phyloP scores from a whole-genome alignment of 257 asterid species.

The Haberlea rhodopensis region DNA sequence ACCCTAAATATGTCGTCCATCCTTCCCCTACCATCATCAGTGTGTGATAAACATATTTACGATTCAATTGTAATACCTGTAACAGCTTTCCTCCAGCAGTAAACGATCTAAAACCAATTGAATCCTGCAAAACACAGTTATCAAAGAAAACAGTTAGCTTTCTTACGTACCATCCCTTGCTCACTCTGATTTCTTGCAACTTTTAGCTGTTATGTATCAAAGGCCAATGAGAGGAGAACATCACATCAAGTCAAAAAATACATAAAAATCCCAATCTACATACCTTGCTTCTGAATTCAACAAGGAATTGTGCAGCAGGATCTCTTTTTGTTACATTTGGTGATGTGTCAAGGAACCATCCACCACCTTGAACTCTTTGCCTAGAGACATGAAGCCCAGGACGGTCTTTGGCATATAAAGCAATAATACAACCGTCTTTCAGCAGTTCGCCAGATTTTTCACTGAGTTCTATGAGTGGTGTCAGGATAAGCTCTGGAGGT shows the following conservation, averaged over 20 bases:
- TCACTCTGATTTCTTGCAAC: conserved; percentile 7
- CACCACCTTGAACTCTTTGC: conserved; percentile 93
- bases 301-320: conserved; percentile 97
- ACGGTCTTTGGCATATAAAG: conserved; percentile 75
- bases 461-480: conserved; percentile 46
- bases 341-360: conserved; percentile 94
- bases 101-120: conserved; percentile 91
- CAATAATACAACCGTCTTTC: conserved; percentile 84
- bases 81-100: conserved; percentile 98
- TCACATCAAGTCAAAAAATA: conserved; percentile 7
- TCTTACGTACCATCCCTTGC: conserved; percentile 8
- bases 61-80: conserved; percentile 52
- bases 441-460: conserved; percentile 62
- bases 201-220: neutral
- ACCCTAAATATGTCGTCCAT: neutral
- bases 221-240: neutral
- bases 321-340: conserved; percentile 85
- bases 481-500: conserved; percentile 47
- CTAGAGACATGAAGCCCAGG: conserved; percentile 82
- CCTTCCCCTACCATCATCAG: neutral
- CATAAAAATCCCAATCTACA: conserved; percentile 21
- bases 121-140: conserved; percentile 56
- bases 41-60: conserved; percentile 7
- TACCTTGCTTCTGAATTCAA: conserved; percentile 86
- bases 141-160: conserved; percentile 22